A percentile compares a stretch with the other conserved stretches of the same genome.
phyloP scores from a whole-genome alignment of 306 rosid species.

The Quercus engelmannii region DNA sequence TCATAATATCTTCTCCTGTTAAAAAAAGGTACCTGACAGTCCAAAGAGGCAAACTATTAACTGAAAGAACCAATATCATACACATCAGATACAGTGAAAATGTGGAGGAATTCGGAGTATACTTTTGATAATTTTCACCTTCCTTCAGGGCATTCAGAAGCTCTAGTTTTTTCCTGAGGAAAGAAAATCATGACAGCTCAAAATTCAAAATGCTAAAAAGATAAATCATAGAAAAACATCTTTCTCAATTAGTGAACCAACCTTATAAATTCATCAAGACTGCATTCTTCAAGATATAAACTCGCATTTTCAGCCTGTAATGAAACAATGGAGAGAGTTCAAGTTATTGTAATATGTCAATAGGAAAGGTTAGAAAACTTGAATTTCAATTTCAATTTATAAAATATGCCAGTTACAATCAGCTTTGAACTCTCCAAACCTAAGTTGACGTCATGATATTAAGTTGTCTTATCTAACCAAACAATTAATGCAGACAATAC shows the following conservation, averaged over 20 bases:
- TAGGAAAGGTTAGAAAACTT: neutral
- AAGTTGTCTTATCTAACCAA: neutral
- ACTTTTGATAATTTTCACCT: slow-evolving; percentile 48
- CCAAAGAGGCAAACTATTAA: slow-evolving; percentile 23
- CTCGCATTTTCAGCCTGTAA: slow-evolving; percentile 72
- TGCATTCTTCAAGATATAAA: slow-evolving; percentile 51
- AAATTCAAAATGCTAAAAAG: slow-evolving; percentile 17
- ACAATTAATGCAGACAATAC: neutral
- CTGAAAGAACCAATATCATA: slow-evolving; percentile 9
- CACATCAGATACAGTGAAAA: neutral
- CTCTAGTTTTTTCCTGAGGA: slow-evolving; percentile 62
- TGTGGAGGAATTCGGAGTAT: slow-evolving; percentile 21
- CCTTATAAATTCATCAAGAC: slow-evolving; percentile 70
- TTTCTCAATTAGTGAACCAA: slow-evolving; percentile 21
- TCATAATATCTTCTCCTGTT: slow-evolving; percentile 57
- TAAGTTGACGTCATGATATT: neutral
- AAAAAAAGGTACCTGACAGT: slow-evolving; percentile 56
- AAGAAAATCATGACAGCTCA: slow-evolving; percentile 17
- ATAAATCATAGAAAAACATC: slow-evolving; percentile 7
- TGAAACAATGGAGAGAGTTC: slow-evolving; percentile 19
- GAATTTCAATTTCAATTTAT: neutral
- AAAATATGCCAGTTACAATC: neutral
- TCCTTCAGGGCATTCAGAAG: slow-evolving; percentile 51
- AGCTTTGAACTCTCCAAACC: slow-evolving; percentile 1
- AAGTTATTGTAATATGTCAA: slow-evolving; percentile 1